Conservation (phyloP, 2,329 filamentous ascomycete species). For the Phialophora expanda region DNA sequence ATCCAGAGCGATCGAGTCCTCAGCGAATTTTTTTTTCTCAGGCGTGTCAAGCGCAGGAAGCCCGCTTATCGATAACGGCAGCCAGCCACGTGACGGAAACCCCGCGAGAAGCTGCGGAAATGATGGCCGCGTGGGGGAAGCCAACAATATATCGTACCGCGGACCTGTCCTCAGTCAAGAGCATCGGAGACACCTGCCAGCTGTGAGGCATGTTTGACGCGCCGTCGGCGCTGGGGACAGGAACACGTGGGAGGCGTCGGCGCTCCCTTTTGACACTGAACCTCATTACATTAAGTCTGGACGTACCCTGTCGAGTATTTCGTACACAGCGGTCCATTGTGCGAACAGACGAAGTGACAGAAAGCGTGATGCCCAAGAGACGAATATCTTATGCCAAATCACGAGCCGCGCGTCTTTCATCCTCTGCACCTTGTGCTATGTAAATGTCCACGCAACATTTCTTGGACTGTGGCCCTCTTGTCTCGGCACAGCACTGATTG, state of each 20-base stretch:
- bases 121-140: neutral
- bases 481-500: neutral
- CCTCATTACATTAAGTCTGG: neutral
- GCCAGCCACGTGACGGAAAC: constrained; percentile 1
- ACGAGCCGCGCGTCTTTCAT: neutral
- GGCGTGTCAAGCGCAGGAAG: neutral
- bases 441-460: neutral
- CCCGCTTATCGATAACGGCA: constrained; percentile 7
- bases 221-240: no score
- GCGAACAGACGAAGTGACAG: neutral
- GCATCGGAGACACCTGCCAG: neutral
- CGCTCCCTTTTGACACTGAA: no score
- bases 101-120: neutral
- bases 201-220: neutral
- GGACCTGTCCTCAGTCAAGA: neutral
- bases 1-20: neutral
- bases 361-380: neutral
- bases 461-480: neutral
- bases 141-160: no score
- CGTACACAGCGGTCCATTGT: neutral
- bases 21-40: constrained; percentile 1
- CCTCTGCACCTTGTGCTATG: neutral
- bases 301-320: neutral
- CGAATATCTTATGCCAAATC: neutral
- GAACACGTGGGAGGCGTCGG: neutral